A percentile compares a stretch with the other conserved stretches of the same genome.
Conservation (phyloP, 495 filamentous ascomycete genomes). For the Immersiella caudata region DNA sequence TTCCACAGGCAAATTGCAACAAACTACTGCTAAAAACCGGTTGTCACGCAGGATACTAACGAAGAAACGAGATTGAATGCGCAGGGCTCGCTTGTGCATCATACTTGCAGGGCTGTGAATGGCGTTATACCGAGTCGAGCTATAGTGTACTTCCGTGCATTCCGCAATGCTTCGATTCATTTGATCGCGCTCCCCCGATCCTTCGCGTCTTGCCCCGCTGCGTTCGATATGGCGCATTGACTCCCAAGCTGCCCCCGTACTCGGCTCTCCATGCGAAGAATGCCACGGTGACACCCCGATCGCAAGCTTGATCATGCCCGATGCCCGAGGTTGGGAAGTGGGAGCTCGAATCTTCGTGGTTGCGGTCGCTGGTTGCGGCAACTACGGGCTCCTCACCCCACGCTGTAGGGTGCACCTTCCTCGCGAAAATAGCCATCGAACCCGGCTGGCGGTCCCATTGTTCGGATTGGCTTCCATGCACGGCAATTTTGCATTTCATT, state of each 20-base stretch:
- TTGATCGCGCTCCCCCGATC: background rate
- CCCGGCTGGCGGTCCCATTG: background rate
- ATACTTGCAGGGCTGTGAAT: background rate
- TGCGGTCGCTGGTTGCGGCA: background rate
- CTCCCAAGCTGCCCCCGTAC: background rate
- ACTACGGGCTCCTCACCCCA: background rate
- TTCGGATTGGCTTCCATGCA: background rate
- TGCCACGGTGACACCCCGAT: background rate
- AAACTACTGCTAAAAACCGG: background rate
- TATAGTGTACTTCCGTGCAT: background rate
- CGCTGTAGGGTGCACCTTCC: background rate
- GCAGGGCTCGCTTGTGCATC: background rate
- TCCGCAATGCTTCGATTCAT: background rate
- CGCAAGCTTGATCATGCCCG: background rate
- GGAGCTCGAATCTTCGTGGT: too few relatives aligned
- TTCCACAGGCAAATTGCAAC: background rate
- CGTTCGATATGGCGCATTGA: background rate
- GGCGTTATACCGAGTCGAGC: background rate
- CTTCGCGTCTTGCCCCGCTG: background rate
- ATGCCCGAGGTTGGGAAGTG: too few relatives aligned
- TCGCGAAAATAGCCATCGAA: background rate
- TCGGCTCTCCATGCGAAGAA: background rate
- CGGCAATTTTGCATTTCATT: background rate
- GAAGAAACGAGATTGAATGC: background rate
- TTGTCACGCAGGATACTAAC: background rate